Evolutionary conservation across 129 eudicot species (phyloP).

Genomic region (Flaveria bidentis): DNA sequence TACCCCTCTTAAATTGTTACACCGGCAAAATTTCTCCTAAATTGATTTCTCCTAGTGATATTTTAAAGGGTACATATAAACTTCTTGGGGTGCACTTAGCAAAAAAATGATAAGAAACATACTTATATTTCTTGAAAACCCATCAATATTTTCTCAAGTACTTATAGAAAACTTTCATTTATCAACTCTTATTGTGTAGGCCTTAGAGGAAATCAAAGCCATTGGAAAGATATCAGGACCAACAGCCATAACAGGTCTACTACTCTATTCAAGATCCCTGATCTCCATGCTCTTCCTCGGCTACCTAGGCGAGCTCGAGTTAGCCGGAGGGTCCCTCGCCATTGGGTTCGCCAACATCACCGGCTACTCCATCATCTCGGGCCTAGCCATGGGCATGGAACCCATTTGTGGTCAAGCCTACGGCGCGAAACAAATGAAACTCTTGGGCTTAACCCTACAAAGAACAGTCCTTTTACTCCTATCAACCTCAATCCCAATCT

Average conservation of each 20-base stretch:
- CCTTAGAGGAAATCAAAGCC: slow-evolving; percentile 74
- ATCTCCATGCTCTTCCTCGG: slow-evolving; percentile 95
- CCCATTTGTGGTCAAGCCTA: slow-evolving; percentile 95
- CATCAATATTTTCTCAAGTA: neutral
- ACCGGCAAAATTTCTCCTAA: too few relatives aligned
- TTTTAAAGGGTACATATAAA: too few relatives aligned
- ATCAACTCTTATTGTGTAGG: slow-evolving; percentile 43
- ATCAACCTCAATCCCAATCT: slow-evolving; percentile 69
- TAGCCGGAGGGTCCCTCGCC: slow-evolving; percentile 86
- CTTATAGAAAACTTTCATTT: neutral
- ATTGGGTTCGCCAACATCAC: slow-evolving; percentile 91
- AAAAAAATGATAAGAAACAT: too few relatives aligned
- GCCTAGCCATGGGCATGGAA: slow-evolving; percentile 99
- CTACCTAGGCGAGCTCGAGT: slow-evolving; percentile 80
- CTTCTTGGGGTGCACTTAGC: too few relatives aligned
- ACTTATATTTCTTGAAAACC: neutral
- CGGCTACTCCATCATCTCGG: slow-evolving; percentile 88
- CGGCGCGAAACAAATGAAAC: slow-evolving; percentile 89
- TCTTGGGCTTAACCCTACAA: slow-evolving; percentile 82
- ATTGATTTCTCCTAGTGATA: too few relatives aligned
- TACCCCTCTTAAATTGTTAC: too few relatives aligned
- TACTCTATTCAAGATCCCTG: slow-evolving; percentile 81
- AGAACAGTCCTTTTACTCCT: slow-evolving; percentile 80
- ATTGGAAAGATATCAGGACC: slow-evolving; percentile 87
- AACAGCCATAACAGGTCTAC: slow-evolving; percentile 72